Evolutionary conservation across 1,284 basidiomycete genomes (phyloP), one percentile per base, ranked within the genome.

Genomic region (Acaromyces ingoldii): DNA sequence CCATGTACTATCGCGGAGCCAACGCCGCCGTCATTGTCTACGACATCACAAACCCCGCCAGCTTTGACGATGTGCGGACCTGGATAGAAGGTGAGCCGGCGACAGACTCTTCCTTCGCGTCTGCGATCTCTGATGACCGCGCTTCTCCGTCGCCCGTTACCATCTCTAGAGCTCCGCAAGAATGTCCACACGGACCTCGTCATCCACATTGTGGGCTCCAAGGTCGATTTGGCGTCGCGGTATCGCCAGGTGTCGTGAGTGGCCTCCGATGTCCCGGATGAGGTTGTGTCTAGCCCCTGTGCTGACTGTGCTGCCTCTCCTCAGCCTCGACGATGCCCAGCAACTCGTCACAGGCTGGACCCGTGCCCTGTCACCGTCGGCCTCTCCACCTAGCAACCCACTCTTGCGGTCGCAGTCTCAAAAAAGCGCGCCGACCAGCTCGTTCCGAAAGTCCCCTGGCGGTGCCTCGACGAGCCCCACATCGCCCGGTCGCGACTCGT

Each of bases 1-100:
- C 92, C 54, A 95, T 98, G 88, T 98, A 98, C 81, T 97, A 97
- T 82, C 86, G 95, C 76, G 93, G 92, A 72, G 91, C 92, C 60
- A 90, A 93, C 71, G 93, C 93, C 53, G 93, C 95, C 24, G 84
- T 98, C 49, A 82, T 97, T 58, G 84, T 97, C 66, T 98, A 98
- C 79, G 93, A 98, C 81, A 91, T 98, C 67, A 98, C 95, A 68
- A 89, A 89, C 77, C 81, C 83, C 63, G 80, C 86, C 53, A 89
- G 88, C 43, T 93, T 97, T 79, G 83, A 89, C 57, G 92, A 95
- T 76, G 84, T 96, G 58, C 83, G 86, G 58, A 87, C 87, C 48
- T 97, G 93, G 92, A 82, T 97, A 53, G 88, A 91, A 79, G 66
- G 30, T n/a, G 42, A 25, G 31, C 38, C 28, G 13, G 26, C 15